Evolutionary conservation across 2,329 filamentous ascomycete genomes (phyloP).

Genomic region (Fusarium penzigii): DNA sequence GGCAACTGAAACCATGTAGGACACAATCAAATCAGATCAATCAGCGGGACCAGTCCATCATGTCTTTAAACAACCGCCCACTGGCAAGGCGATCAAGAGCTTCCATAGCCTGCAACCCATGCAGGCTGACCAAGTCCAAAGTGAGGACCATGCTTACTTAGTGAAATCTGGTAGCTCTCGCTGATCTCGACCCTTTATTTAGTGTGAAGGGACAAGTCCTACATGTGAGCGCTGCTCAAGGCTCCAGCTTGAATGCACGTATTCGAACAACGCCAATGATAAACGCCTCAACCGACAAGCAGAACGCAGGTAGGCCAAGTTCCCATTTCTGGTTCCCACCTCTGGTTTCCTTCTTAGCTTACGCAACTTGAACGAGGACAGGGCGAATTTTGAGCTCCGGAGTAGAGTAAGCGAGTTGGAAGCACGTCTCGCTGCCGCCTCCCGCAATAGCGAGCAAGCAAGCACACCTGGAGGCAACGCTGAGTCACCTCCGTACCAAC

Average conservation of each 20-base stretch:
- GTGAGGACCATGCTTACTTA: slow-evolving; percentile 7
- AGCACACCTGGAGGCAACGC: background rate
- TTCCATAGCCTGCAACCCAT: slow-evolving; percentile 23
- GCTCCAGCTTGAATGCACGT: slow-evolving; percentile 14
- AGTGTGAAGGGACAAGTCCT: slow-evolving; percentile 23
- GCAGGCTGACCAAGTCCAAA: slow-evolving; percentile 27
- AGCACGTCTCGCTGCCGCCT: slow-evolving; percentile 15
- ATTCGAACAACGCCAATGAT: slow-evolving; percentile 18
- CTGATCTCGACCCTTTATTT: background rate
- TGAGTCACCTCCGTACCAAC: background rate
- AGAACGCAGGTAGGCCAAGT: slow-evolving; percentile 19
- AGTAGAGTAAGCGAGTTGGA: slow-evolving; percentile 23
- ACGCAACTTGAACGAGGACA: background rate
- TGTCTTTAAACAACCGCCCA: slow-evolving; percentile 15
- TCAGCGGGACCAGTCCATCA: no score
- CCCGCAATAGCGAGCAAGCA: background rate
- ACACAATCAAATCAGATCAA: no score
- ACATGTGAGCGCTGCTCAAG: slow-evolving; percentile 23
- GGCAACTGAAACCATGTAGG: no score
- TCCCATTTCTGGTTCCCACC: no score
- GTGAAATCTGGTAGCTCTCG: no score
- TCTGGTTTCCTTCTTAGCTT: background rate
- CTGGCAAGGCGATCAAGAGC: slow-evolving; percentile 24
- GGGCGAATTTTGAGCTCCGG: slow-evolving; percentile 14
- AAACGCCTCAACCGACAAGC: slow-evolving; percentile 24